phyloP scores from a whole-genome alignment of 495 filamentous ascomycete species.

The Penicillium daleae region DNA sequence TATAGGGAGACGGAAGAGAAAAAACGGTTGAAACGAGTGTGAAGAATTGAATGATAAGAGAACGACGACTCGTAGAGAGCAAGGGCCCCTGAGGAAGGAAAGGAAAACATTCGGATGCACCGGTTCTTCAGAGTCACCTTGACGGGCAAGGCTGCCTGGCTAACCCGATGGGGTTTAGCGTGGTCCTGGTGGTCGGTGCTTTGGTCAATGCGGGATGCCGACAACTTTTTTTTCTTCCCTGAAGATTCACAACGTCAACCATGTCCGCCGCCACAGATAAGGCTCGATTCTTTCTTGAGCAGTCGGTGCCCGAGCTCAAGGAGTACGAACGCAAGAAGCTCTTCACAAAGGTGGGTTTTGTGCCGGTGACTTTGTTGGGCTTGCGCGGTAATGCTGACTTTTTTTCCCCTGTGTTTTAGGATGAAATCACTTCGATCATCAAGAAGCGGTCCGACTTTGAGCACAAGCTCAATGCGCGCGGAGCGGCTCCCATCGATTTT shows the following conservation, averaged over 20 bases:
- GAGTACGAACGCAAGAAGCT: conserved; percentile 87
- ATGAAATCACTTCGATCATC: conserved; percentile 85
- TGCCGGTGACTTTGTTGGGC: neutral
- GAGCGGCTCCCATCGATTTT: conserved; percentile 75
- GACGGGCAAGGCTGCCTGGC: neutral
- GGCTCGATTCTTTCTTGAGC: conserved; percentile 91
- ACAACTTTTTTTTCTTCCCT: conserved; percentile 42
- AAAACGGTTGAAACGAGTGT: conserved; percentile 42
- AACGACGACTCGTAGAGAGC: conserved; percentile 24
- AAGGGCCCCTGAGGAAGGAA: conserved; percentile 45
- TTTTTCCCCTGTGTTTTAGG: conserved; percentile 50
- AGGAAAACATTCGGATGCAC: conserved; percentile 32
- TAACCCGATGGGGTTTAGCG: conserved; percentile 30
- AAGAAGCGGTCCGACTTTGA: conserved; percentile 92
- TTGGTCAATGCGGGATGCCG: conserved; percentile 43
- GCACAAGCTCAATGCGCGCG: conserved; percentile 82
- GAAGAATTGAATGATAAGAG: conserved; percentile 35
- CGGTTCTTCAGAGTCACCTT: conserved; percentile 32
- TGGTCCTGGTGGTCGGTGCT: conserved; percentile 22
- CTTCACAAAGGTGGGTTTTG: conserved; percentile 67
- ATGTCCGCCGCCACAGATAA: conserved; percentile 91
- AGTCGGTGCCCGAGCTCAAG: conserved; percentile 85
- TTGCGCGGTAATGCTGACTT: conserved; percentile 11
- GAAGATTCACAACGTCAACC: conserved; percentile 23
- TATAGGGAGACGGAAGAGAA: conserved; percentile 19